Evolutionary conservation across 805 yeast species (phyloP).

Genomic region (Barnettozyma wickerhamii): DNA sequence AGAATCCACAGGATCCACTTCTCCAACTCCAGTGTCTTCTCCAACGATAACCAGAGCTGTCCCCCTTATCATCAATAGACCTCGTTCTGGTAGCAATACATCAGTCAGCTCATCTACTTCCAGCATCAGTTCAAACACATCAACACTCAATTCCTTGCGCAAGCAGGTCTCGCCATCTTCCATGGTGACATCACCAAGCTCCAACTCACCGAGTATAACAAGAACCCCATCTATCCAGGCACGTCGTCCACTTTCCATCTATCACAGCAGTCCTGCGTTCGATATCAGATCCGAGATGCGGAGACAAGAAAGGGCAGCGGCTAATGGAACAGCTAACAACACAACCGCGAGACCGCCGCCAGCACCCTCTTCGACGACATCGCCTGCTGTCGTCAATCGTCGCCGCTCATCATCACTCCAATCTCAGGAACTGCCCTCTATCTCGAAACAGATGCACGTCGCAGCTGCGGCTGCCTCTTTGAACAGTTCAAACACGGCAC

Average conservation of each 20-base stretch:
- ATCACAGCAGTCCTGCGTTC: constrained; percentile 22
- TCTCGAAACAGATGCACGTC: not conserved
- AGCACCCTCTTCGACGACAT: constrained; percentile 10
- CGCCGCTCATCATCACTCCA: constrained; percentile 15
- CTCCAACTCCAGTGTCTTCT: not conserved
- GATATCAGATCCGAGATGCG: constrained; percentile 25
- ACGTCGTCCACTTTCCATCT: constrained; percentile 5
- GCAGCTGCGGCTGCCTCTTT: constrained; percentile 22
- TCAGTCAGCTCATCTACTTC: constrained; percentile 7
- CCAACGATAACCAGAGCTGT: constrained; percentile 11
- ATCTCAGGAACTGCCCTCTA: constrained; percentile 1
- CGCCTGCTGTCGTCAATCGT: constrained; percentile 3
- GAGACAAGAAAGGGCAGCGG: constrained; percentile 20
- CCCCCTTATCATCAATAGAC: constrained; percentile 12
- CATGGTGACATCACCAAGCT: constrained; percentile 16
- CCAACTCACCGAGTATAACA: constrained; percentile 11
- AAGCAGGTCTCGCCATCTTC: constrained; percentile 12
- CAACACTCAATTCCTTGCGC: not conserved
- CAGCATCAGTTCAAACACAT: constrained; percentile 3
- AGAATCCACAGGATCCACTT: constrained; percentile 10
- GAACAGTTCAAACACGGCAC: not conserved
- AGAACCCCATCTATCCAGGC: constrained; percentile 5
- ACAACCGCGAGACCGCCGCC: not conserved
- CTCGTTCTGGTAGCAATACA: constrained; percentile 17
- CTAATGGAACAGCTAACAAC: not conserved